These are phyloP conservation scores for Candida mesenterica DNA, from an alignment of 1,139 yeast species.

Conservation along the genomic window DNA sequence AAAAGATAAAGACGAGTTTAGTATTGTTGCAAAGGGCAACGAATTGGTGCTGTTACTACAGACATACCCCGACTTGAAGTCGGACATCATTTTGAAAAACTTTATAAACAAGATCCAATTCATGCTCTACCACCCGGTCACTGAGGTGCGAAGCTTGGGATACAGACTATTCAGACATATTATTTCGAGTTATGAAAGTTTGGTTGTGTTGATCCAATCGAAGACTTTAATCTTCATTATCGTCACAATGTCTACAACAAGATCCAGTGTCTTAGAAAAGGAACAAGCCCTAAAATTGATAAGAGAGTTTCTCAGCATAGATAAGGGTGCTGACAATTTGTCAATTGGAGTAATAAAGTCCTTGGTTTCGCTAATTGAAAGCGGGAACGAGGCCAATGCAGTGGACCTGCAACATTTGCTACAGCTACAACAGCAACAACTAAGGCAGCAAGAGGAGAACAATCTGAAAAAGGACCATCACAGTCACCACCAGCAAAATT, in stretches of 20 bases:
- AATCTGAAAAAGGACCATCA: neutral
- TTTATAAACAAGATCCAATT: slow-evolving; percentile 61
- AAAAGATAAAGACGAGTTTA: slow-evolving; percentile 42
- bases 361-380: slow-evolving; percentile 59
- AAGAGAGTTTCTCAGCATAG: slow-evolving; percentile 58
- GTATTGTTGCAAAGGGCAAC: slow-evolving; percentile 59
- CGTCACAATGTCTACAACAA: slow-evolving; percentile 59
- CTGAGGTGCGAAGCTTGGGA: slow-evolving; percentile 73
- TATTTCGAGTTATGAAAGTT: slow-evolving; percentile 52
- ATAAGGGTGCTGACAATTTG: slow-evolving; percentile 54
- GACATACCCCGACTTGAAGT: slow-evolving; percentile 58
- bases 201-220: slow-evolving; percentile 44
- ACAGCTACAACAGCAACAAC: slow-evolving; percentile 5
- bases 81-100: slow-evolving; percentile 63
- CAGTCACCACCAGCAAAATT: slow-evolving; percentile 2
- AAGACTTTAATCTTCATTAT: slow-evolving; percentile 64
- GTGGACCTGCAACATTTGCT: slow-evolving; percentile 7
- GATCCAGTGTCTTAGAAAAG: slow-evolving; percentile 58
- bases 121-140: slow-evolving; percentile 55
- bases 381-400: slow-evolving; percentile 11
- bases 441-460: neutral
- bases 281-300: slow-evolving; percentile 76
- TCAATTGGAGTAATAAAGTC: slow-evolving; percentile 71
- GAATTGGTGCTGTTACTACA: slow-evolving; percentile 58
- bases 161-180: slow-evolving; percentile 70